phyloP scores from a whole-genome alignment of 306 rosid species.

The Acacia crassicarpa region DNA sequence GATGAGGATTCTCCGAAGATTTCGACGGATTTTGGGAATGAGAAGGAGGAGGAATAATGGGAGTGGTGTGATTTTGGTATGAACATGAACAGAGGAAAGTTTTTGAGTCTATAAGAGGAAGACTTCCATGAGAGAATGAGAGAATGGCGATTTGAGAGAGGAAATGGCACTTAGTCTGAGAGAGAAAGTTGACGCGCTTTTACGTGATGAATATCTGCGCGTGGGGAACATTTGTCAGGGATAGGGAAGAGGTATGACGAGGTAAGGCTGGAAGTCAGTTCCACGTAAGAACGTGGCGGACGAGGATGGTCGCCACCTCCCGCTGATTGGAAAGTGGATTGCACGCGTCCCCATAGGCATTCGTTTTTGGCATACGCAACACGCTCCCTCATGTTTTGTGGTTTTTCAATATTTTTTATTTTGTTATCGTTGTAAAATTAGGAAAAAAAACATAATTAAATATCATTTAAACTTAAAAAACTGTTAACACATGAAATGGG shows the following conservation, averaged over 20 bases:
- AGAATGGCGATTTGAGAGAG: background rate
- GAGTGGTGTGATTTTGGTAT: background rate
- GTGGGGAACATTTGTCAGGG: slow-evolving; percentile 40
- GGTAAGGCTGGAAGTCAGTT: slow-evolving; percentile 28
- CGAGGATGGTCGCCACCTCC: slow-evolving; percentile 37
- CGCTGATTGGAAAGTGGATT: slow-evolving; percentile 51
- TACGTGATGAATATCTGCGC: slow-evolving; percentile 45
- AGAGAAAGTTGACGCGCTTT: slow-evolving; percentile 30
- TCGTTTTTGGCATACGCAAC: background rate
- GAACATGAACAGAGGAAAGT: slow-evolving; percentile 27
- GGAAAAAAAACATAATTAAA: too few species aligned
- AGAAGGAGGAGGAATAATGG: background rate
- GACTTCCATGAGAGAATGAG: background rate
- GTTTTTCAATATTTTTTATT: background rate
- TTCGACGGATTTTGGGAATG: background rate
- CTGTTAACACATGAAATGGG: too few species aligned
- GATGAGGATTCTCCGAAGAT: slow-evolving; percentile 2
- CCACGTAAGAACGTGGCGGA: slow-evolving; percentile 46
- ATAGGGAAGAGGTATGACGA: slow-evolving; percentile 24
- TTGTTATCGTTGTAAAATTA: too few species aligned
- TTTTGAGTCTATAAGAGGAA: background rate
- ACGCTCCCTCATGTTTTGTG: background rate
- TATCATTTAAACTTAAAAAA: too few species aligned
- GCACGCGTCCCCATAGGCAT: slow-evolving; percentile 44
- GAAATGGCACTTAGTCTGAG: slow-evolving; percentile 23